These are phyloP conservation scores for Agaricales sp. DNA, from an alignment of 1,284 basidiomycete genomes.

Conservation along the genomic window DNA sequence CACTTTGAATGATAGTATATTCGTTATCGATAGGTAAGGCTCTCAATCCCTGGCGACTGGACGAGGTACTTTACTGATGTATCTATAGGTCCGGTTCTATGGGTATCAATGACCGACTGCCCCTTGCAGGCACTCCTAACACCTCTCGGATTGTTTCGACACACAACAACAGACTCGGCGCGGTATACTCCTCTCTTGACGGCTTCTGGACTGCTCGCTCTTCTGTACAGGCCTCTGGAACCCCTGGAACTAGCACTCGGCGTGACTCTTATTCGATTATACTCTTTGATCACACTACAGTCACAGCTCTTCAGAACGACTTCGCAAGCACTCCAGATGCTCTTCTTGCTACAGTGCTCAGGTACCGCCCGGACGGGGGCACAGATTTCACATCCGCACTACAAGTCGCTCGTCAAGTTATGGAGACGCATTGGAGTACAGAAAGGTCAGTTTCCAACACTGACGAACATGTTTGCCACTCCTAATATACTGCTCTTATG, in stretches of 20 bases:
- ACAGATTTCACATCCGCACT: slow-evolving; percentile 42
- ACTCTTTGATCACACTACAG: slow-evolving; percentile 30
- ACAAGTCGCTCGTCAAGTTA: slow-evolving; percentile 22
- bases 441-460: slow-evolving; percentile 31
- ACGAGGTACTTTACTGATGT: neutral
- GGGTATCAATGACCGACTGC: slow-evolving; percentile 27
- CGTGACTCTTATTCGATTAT: slow-evolving; percentile 50
- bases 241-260: slow-evolving; percentile 19
- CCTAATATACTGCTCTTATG: neutral
- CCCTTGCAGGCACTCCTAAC: slow-evolving; percentile 34
- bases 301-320: slow-evolving; percentile 31
- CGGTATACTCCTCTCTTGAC: slow-evolving; percentile 44
- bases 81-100: slow-evolving; percentile 43
- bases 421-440: slow-evolving; percentile 42
- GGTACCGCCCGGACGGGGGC: slow-evolving; percentile 22
- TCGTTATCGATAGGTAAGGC: slow-evolving; percentile 38
- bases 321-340: slow-evolving; percentile 36
- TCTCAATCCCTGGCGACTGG: neutral
- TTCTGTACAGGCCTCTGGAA: slow-evolving; percentile 23
- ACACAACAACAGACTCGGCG: slow-evolving; percentile 43
- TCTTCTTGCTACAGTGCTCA: slow-evolving; percentile 31
- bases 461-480: neutral
- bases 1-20: slow-evolving; percentile 27
- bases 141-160: slow-evolving; percentile 24
- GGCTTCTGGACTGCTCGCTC: slow-evolving; percentile 43